These are phyloP conservation scores for Cutaneotrichosporon spelunceum DNA, from an alignment of 1,284 basidiomycete species.

Conservation along the genomic window DNA sequence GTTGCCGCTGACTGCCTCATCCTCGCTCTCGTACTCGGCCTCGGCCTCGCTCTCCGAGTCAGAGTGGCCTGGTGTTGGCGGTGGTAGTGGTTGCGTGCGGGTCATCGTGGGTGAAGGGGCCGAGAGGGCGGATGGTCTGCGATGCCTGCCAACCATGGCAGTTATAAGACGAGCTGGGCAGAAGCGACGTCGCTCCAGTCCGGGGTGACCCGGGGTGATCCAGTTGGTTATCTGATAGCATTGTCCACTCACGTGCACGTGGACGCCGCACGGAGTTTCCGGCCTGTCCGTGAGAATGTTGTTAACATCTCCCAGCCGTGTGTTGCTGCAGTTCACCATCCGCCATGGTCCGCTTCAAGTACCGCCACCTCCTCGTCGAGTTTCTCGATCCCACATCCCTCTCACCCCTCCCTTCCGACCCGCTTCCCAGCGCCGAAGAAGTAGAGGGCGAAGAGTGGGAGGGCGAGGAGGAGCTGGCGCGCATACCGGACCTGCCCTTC, in stretches of 20 bases:
- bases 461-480: conserved; percentile 31
- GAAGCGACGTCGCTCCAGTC: no score
- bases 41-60: background rate
- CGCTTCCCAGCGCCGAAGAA: conserved; percentile 7
- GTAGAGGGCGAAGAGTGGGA: conserved; percentile 20
- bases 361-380: conserved; percentile 49
- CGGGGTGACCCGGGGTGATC: background rate
- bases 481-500: conserved; percentile 35
- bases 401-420: conserved; percentile 16
- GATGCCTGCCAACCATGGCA: no score
- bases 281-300: conserved; percentile 4
- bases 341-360: conserved; percentile 50
- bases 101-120: background rate
- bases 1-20: background rate
- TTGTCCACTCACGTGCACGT: background rate
- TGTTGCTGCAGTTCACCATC: no score
- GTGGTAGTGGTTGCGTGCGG: background rate
- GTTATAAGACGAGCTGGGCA: no score
- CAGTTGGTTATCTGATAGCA: conserved; percentile 2
- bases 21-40: conserved; percentile 28
- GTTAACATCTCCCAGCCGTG: no score
- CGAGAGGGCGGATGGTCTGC: no score
- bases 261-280: conserved; percentile 2
- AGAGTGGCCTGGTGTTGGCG: background rate
- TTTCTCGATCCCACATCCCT: conserved; percentile 37